Percentiles rank a stretch among this genome's conserved stretches.
phyloP scores from a whole-genome alignment of 441 rosid genomes.

The Erodium texanum region DNA sequence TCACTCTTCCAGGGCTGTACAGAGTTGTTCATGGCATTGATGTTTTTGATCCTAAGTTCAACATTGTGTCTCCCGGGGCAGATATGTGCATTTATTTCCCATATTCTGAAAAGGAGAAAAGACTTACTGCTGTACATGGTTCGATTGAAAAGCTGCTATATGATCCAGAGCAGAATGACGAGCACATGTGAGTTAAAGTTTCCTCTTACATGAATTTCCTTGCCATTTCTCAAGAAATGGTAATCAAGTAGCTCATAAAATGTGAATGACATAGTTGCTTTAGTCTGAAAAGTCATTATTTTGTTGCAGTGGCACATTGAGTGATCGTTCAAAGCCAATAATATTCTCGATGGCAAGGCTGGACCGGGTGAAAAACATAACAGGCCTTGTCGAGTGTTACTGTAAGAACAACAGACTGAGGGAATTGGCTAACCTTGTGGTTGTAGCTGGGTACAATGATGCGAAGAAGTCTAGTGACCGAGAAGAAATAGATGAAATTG shows the following conservation, averaged over 20 bases:
- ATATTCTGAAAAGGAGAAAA: slow-evolving; percentile 39
- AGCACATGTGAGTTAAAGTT: slow-evolving; percentile 46
- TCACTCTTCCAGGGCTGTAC: slow-evolving; percentile 89
- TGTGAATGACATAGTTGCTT: neutral
- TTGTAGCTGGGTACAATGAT: slow-evolving; percentile 76
- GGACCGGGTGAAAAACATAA: slow-evolving; percentile 76
- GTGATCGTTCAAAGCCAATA: slow-evolving; percentile 65
- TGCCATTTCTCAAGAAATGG: neutral
- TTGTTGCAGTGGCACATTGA: slow-evolving; percentile 57
- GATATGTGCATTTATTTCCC: slow-evolving; percentile 89
- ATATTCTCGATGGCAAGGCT: slow-evolving; percentile 95
- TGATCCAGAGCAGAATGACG: slow-evolving; percentile 65
- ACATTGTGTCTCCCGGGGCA: slow-evolving; percentile 90
- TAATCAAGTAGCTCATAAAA: neutral
- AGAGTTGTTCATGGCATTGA: slow-evolving; percentile 89
- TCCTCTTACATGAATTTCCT: neutral
- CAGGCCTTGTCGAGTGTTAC: slow-evolving; percentile 80
- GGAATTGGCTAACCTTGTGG: slow-evolving; percentile 74
- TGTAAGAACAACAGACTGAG: slow-evolving; percentile 59
- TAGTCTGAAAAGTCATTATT: slow-evolving; percentile 2
- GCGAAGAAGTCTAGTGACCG: slow-evolving; percentile 69
- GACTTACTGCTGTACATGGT: slow-evolving; percentile 77
- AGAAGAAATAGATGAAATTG: slow-evolving; percentile 79
- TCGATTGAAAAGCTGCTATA: slow-evolving; percentile 68
- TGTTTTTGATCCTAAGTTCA: slow-evolving; percentile 89